phyloP scores from a whole-genome alignment of 257 asterid species.

The Nicotiana tomentosiformis region DNA sequence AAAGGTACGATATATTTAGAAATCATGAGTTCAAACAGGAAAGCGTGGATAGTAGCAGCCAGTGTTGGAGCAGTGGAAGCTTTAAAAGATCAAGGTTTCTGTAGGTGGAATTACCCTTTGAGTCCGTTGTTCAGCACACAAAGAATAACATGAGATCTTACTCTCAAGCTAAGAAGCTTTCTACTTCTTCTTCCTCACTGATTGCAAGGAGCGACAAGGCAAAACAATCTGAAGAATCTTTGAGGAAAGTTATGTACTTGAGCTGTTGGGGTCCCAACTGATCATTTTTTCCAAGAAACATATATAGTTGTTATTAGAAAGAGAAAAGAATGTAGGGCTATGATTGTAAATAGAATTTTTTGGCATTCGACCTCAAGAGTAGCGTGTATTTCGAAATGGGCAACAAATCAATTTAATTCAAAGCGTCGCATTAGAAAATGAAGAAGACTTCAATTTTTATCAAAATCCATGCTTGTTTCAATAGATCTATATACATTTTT shows the following conservation, averaged over 20 bases:
- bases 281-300: not conserved
- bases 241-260: constrained; percentile 27
- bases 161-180: constrained; percentile 10
- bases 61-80: constrained; percentile 20
- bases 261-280: constrained; percentile 25
- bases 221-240: constrained; percentile 16
- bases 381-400: too few species aligned
- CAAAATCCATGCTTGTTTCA: too few species aligned
- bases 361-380: too few species aligned
- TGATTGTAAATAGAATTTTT: too few species aligned
- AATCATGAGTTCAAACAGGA: constrained; percentile 19
- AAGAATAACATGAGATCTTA: constrained; percentile 5
- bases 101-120: constrained; percentile 11
- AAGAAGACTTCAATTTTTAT: too few species aligned
- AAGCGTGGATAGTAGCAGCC: constrained; percentile 21
- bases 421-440: too few species aligned
- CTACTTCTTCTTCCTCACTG: constrained; percentile 3
- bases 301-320: too few species aligned
- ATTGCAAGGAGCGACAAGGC: not conserved
- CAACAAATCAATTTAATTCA: too few species aligned
- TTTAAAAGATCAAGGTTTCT: constrained; percentile 22
- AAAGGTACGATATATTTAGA: not conserved
- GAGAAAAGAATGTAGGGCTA: too few species aligned
- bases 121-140: constrained; percentile 2
- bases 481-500: too few species aligned